A percentile compares a stretch with the other conserved stretches of the same genome.
phyloP scores from a whole-genome alignment of 2,329 filamentous ascomycete genomes.

The Ustilaginoidea virens region DNA sequence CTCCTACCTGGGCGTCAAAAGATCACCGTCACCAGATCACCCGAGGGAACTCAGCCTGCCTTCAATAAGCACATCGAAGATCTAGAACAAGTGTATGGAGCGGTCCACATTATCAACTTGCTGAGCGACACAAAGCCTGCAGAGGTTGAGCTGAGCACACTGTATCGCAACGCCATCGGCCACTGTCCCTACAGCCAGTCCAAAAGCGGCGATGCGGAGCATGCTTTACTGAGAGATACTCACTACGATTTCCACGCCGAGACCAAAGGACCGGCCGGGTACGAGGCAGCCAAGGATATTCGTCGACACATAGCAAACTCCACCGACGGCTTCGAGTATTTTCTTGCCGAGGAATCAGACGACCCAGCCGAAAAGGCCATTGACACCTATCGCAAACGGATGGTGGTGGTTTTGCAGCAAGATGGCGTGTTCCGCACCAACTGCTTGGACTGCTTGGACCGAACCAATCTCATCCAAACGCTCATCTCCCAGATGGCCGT shows the following conservation, averaged over 20 bases:
- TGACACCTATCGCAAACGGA: slow-evolving; percentile 23
- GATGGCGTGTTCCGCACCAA: slow-evolving; percentile 94
- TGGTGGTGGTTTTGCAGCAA: slow-evolving; percentile 69
- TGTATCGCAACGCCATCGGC: slow-evolving; percentile 64
- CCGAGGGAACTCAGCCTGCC: slow-evolving; percentile 81
- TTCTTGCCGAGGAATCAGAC: slow-evolving; percentile 58
- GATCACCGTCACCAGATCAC: slow-evolving; percentile 75
- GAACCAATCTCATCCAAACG: slow-evolving; percentile 91
- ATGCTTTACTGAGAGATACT: slow-evolving; percentile 62
- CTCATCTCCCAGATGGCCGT: slow-evolving; percentile 90
- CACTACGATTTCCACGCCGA: slow-evolving; percentile 97
- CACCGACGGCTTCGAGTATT: slow-evolving; percentile 84
- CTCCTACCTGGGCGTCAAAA: slow-evolving; percentile 88
- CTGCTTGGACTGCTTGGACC: slow-evolving; percentile 87
- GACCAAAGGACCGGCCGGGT: slow-evolving; percentile 71
- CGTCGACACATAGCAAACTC: slow-evolving; percentile 62
- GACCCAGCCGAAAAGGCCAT: slow-evolving; percentile 29
- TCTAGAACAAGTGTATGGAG: slow-evolving; percentile 76
- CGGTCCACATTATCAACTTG: slow-evolving; percentile 83
- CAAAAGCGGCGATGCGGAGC: slow-evolving; percentile 41
- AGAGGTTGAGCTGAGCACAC: slow-evolving; percentile 67
- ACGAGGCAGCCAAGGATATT: slow-evolving; percentile 81
- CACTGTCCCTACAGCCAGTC: slow-evolving; percentile 55
- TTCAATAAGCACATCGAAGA: slow-evolving; percentile 91
- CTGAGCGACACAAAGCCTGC: slow-evolving; percentile 80